Base-by-base conservation (phyloP, 2,329 filamentous ascomycete species). In the Xylaria sp. region DNA sequence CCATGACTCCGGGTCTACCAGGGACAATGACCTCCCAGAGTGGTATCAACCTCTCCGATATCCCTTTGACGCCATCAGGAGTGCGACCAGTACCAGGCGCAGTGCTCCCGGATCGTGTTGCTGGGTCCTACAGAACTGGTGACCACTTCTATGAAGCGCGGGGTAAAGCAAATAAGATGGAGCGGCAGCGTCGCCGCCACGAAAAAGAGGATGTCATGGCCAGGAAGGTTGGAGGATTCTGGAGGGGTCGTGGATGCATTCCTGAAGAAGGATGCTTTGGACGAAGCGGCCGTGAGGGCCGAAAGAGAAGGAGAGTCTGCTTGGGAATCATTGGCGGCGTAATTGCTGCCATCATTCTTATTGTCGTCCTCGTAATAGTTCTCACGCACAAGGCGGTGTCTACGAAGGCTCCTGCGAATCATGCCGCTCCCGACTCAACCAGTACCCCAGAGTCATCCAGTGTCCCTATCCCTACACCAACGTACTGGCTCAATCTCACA, bases 401-500 rank as follows among this genome's bases (percentile, higher is more conserved):
- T 59, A 28, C 61, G 23, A 21, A 33, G 17, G 21, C 43, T 8
- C 17, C 37, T 3, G 45, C 6, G 14, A 11, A 46, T 40, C 23
- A 57, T 3, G 2, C 57, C 17, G 23, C 46, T n/a, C 54, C 58
- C 8, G 49, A 56, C 47, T 46, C 49, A 17, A 31, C 60, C 35
- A 4, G 31, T 68, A 67, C 8, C 70, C n/a, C 53, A 4, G 15
- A 57, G 47, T 37, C 47, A 17, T 35, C 59, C 35, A 5, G 23
- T 67, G 66, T 12, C 69, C n/a, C 68, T 70, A 52, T 12, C 69
- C n/a, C 68, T 70, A 52, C 54, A 8, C 77, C 77, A n/a, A 82
- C 80, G 1, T 80, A 81, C 54, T 97, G 92, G 90, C 82, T 97
- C 60, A 97, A 96, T 73, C 75, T 96, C 64, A 96, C 94, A 1